Evolutionary conservation across 2,329 filamentous ascomycete species (phyloP).

Genomic region (Alternaria longipes): DNA sequence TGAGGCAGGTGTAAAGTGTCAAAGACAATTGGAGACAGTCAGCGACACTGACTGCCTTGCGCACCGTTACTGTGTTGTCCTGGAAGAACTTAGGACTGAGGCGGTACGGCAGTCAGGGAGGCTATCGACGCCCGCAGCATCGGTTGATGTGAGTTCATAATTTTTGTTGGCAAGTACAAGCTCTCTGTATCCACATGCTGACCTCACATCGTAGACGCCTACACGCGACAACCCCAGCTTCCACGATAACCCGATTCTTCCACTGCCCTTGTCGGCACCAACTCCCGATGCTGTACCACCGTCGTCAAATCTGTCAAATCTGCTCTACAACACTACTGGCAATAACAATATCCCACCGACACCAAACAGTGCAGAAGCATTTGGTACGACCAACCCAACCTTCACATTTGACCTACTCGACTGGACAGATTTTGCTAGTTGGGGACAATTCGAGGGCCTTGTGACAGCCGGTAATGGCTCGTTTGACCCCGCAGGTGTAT

Average conservation of each 20-base stretch:
- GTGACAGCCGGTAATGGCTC: constrained; percentile 48
- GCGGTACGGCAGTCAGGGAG: constrained; percentile 40
- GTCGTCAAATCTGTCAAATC: constrained; percentile 21
- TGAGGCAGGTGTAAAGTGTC: constrained; percentile 53
- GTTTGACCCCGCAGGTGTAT: constrained; percentile 39
- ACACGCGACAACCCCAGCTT: background rate
- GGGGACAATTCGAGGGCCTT: constrained; percentile 51
- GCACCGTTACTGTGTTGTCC: constrained; percentile 61
- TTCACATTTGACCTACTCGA: constrained; percentile 35
- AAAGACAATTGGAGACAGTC: constrained; percentile 48
- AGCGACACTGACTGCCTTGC: constrained; percentile 45
- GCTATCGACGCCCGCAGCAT: constrained; percentile 8
- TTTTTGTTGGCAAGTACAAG: background rate
- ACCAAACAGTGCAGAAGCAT: constrained; percentile 34
- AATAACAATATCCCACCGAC: constrained; percentile 39
- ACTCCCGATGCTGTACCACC: background rate
- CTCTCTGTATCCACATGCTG: background rate
- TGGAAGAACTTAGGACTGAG: constrained; percentile 62
- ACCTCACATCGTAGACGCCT: background rate
- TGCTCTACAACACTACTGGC: background rate
- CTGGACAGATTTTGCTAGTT: constrained; percentile 48
- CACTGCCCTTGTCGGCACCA: background rate
- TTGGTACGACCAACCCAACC: background rate
- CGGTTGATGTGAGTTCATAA: background rate
- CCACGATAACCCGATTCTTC: constrained; percentile 2